Conservation (phyloP, 768 basidiomycete species). For the Boletus bicolor region DNA sequence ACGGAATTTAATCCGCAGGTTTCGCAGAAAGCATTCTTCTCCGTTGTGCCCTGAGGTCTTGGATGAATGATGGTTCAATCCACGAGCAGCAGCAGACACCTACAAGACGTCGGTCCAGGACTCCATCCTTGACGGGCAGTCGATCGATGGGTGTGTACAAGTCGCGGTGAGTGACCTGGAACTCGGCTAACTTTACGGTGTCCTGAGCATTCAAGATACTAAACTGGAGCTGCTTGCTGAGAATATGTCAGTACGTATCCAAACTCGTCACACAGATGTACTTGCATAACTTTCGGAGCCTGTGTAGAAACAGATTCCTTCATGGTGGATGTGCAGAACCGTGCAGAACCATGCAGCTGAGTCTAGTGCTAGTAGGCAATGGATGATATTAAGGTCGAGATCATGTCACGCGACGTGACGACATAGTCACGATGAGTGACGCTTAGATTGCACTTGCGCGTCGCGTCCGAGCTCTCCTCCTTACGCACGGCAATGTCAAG, state of each 20-base stretch:
- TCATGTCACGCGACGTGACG: constrained; percentile 18
- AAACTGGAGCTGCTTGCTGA: constrained; percentile 94
- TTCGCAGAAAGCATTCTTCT: constrained; percentile 89
- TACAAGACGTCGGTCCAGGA: constrained; percentile 88
- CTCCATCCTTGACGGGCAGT: constrained; percentile 85
- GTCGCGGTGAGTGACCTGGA: constrained; percentile 91
- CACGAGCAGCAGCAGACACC: constrained; percentile 22
- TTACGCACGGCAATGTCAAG: constrained; percentile 74
- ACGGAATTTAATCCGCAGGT: constrained; percentile 91
- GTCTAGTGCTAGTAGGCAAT: too few relatives aligned
- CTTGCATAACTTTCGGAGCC: constrained; percentile 81
- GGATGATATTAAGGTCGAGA: neutral
- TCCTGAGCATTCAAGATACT: constrained; percentile 92
- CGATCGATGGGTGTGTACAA: constrained; percentile 84
- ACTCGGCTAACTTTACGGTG: constrained; percentile 93
- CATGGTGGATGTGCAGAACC: constrained; percentile 34
- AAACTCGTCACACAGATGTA: constrained; percentile 1
- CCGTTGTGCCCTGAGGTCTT: constrained; percentile 77
- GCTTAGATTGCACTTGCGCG: constrained; percentile 46
- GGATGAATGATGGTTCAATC: neutral
- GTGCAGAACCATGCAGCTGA: neutral
- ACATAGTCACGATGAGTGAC: constrained; percentile 27
- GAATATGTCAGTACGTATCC: constrained; percentile 6
- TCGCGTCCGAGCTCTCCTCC: constrained; percentile 47
- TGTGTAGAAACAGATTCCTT: constrained; percentile 80